Percentiles rank a stretch among this genome's conserved stretches.
phyloP scores from a whole-genome alignment of 1,139 yeast genomes.

The Geotrichum aggregatum region DNA sequence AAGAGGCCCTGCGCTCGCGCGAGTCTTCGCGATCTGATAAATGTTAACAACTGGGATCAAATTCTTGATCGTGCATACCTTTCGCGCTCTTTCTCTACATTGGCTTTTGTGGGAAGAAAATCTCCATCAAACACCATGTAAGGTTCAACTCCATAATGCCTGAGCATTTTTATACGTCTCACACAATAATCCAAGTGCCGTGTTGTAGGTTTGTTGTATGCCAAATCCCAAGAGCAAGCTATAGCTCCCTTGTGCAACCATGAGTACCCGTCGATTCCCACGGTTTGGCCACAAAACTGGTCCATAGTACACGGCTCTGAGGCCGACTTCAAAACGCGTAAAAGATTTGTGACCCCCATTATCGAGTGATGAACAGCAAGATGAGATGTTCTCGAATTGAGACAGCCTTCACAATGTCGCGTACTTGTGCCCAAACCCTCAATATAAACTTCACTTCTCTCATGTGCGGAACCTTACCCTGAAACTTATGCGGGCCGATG shows the following conservation, averaged over 20 bases:
- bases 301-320: slow-evolving; percentile 58
- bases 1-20: slow-evolving; percentile 45
- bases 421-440: no score
- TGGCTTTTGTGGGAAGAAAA: slow-evolving; percentile 69
- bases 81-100: slow-evolving; percentile 65
- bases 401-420: no score
- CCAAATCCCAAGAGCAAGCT: slow-evolving; percentile 80
- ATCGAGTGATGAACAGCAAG: not conserved
- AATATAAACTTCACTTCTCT: no score
- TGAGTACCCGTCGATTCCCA: slow-evolving; percentile 93
- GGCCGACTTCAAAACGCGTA: slow-evolving; percentile 68
- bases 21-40: slow-evolving; percentile 44
- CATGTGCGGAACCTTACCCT: no score
- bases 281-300: slow-evolving; percentile 63
- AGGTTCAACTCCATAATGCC: slow-evolving; percentile 66
- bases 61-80: slow-evolving; percentile 20
- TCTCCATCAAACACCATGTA: slow-evolving; percentile 95
- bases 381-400: not conserved
- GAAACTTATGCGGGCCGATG: no score
- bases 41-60: not conserved
- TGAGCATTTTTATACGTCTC: slow-evolving; percentile 62
- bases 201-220: slow-evolving; percentile 64
- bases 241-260: slow-evolving; percentile 91
- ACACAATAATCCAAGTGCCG: slow-evolving; percentile 50
- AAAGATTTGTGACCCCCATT: slow-evolving; percentile 56